Evolutionary conservation across 23 red algal species (phyloP).

Genomic region (Pyropia yezoensis): DNA sequence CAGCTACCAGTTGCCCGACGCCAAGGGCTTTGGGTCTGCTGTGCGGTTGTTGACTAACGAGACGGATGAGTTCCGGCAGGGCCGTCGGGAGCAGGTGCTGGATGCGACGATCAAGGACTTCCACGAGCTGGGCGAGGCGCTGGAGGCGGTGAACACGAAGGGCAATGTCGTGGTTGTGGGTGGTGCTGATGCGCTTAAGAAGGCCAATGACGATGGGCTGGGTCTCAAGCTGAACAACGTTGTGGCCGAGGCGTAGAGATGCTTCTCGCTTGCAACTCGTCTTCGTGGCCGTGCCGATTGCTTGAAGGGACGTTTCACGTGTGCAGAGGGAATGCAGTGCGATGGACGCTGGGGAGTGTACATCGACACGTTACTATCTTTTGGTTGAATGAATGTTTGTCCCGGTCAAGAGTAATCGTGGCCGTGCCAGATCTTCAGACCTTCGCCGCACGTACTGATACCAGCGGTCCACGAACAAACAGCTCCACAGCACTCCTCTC

Average conservation of each 20-base stretch:
- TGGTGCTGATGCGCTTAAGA: conserved; percentile 58
- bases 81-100: conserved; percentile 79
- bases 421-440: no score
- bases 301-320: no score
- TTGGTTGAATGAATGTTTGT: no score
- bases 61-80: conserved; percentile 82
- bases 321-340: no score
- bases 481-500: no score
- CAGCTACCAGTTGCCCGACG: conserved; percentile 87
- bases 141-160: conserved; percentile 24
- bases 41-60: conserved; percentile 60
- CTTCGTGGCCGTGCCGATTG: no score
- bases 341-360: no score
- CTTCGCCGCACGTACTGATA: no score
- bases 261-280: no score
- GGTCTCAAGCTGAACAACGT: conserved; percentile 23
- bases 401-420: no score
- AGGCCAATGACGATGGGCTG: conserved; percentile 61
- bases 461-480: no score
- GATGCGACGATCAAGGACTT: conserved; percentile 63
- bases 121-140: conserved; percentile 58
- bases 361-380: no score
- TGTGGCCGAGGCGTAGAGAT: neutral
- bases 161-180: conserved; percentile 85
- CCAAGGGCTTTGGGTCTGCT: conserved; percentile 67